Evolutionary conservation across 2,329 filamentous ascomycete genomes (phyloP), one percentile per base, ranked within the genome.

Genomic region (Neospermospora avenae): DNA sequence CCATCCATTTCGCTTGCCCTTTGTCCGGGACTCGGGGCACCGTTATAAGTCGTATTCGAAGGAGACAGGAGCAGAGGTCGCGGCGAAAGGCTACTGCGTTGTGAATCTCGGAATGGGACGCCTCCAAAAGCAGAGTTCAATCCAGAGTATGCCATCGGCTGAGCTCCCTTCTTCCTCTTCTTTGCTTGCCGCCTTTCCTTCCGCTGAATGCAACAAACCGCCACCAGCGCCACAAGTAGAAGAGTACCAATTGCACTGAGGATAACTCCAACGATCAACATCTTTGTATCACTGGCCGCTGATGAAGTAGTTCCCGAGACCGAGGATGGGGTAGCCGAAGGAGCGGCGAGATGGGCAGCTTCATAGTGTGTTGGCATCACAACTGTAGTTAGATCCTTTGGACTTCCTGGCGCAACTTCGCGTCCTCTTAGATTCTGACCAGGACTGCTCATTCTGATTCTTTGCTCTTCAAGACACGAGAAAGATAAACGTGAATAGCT

Each of bases 41-140:
- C 67, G 28, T 18, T 46, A 37, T 60, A 54, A 6, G 45, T 44
- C 18, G 54, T 58, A 24, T 31, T 55, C 22, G 58, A 51, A 39
- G 37, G 57, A 6, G 44, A 42, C n/a, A 39, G 24, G 22, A 56
- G 56, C 6, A 59, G 37, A 52, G 57, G 52, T 57, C 13, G 39
- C 46, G 59, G 58, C 44, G 59, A 14, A 54, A 49, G 55, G 10
- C 52, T 61, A 18, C 45, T 48, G 13, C 34, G 55, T 14, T 49
- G 37, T 2, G 62, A 41, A 11, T 45, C 37, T 4, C 49, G 42
- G 28, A 68, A 68, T 22, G 63, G 62, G 14, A 67, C 64, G 16
- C 67, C 65, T 20, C 60, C 16, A 37, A 68, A 68, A 6, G 60
- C 52, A 16, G 57, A 41, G 35, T 68, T 67, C 5, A 68, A 58